Evolutionary conservation across 2,329 filamentous ascomycete species (phyloP).

Genomic region (Lomentospora prolificans): DNA sequence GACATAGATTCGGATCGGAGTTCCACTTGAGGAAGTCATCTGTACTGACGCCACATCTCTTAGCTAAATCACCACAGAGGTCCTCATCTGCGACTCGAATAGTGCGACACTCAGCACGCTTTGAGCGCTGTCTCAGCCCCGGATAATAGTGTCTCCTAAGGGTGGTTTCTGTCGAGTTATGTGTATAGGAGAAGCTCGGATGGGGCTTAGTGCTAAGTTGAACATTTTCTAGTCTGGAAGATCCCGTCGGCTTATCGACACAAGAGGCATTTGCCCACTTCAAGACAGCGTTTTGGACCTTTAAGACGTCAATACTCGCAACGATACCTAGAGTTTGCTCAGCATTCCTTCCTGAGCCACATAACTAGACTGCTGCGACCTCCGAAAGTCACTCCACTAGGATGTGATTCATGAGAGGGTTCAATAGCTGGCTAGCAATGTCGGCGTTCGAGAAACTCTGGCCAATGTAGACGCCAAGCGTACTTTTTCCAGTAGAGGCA

Average conservation of each 20-base stretch:
- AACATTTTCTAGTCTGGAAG: neutral
- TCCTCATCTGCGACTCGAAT: neutral
- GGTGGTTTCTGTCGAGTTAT: neutral
- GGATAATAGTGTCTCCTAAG: neutral
- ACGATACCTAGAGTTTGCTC: neutral
- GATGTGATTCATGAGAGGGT: neutral
- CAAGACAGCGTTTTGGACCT: neutral
- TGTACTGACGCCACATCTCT: neutral
- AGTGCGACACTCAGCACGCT: neutral
- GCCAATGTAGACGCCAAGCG: neutral
- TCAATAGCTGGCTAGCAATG: neutral
- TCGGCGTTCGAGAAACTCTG: neutral
- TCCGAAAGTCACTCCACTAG: neutral
- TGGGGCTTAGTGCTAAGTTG: neutral
- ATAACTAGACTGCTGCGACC: neutral
- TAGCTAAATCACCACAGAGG: neutral
- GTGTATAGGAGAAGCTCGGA: no score
- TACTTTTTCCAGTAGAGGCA: neutral
- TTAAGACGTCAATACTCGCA: neutral
- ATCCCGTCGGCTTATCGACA: neutral
- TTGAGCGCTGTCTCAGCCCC: neutral
- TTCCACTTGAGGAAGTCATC: constrained; percentile 9
- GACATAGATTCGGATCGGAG: neutral
- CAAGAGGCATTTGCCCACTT: neutral
- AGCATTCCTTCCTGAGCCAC: neutral